Evolutionary conservation across 768 basidiomycete species (phyloP).

Genomic region (Porpolomopsis calyptriformis): DNA sequence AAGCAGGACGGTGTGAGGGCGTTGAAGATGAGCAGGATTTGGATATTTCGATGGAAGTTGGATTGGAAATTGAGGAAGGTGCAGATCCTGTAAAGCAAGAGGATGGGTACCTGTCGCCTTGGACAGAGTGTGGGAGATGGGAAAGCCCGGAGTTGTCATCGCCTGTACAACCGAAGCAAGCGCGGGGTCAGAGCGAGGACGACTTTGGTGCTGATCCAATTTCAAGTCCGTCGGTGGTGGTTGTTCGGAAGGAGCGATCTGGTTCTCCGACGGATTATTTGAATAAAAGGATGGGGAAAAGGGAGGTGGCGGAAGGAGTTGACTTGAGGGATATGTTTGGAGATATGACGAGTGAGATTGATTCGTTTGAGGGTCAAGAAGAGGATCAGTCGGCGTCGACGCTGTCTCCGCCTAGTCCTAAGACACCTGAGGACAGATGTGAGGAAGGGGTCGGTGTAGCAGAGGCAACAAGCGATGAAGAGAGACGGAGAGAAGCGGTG

Average conservation of each 20-base stretch:
- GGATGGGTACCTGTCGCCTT: constrained; percentile 75
- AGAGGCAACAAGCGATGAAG: constrained; percentile 13
- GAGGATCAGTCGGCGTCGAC: too few relatives aligned
- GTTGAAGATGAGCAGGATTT: constrained; percentile 12
- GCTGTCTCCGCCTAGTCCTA: constrained; percentile 29
- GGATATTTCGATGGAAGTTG: constrained; percentile 27
- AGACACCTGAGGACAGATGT: constrained; percentile 20
- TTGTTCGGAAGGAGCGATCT: constrained; percentile 9
- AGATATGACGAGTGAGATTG: neutral
- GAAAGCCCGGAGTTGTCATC: constrained; percentile 51
- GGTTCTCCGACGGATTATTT: neutral
- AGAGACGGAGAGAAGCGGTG: constrained; percentile 30
- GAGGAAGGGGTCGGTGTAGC: constrained; percentile 12
- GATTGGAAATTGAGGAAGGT: constrained; percentile 32
- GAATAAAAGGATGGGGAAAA: neutral
- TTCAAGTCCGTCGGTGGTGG: constrained; percentile 31
- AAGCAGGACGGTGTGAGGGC: neutral
- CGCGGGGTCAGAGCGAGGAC: constrained; percentile 13
- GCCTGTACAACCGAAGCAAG: constrained; percentile 29
- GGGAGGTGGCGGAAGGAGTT: constrained; percentile 8
- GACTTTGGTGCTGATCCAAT: constrained; percentile 46
- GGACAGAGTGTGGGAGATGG: constrained; percentile 43
- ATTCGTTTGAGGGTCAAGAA: neutral
- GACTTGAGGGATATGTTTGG: neutral
- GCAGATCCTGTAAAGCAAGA: constrained; percentile 54